phyloP scores from a whole-genome alignment of 768 basidiomycete genomes.

The Tylopilus intermedius region DNA sequence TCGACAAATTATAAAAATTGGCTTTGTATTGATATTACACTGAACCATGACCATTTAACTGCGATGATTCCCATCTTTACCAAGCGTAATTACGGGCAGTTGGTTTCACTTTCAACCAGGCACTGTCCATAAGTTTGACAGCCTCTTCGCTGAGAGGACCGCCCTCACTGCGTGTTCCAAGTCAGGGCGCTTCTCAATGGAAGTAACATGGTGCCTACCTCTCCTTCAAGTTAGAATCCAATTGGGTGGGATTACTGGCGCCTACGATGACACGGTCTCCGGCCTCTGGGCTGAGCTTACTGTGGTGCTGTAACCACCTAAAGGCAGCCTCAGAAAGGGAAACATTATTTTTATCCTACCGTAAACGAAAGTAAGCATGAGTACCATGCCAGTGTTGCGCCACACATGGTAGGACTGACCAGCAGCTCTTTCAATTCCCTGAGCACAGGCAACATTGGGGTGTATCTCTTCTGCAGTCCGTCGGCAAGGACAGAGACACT shows the following conservation, averaged over 20 bases:
- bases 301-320: conserved; percentile 23
- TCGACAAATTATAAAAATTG: neutral
- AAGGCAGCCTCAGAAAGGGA: conserved; percentile 14
- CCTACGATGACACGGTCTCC: conserved; percentile 35
- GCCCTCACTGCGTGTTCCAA: neutral
- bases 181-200: neutral
- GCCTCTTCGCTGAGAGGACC: conserved; percentile 7
- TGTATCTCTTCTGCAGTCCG: neutral
- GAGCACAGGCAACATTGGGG: conserved; percentile 12
- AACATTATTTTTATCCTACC: conserved; percentile 9
- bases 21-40: too few relatives aligned
- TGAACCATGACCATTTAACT: too few relatives aligned
- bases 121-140: neutral
- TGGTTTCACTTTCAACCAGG: conserved; percentile 8
- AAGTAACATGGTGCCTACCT: neutral
- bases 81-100: conserved; percentile 1
- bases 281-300: conserved; percentile 9
- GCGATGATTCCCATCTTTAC: neutral
- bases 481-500: neutral
- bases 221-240: conserved; percentile 26
- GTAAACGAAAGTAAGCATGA: neutral
- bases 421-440: conserved; percentile 15
- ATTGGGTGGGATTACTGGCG: conserved; percentile 31
- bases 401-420: conserved; percentile 1
- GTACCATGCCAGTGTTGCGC: neutral